Base-by-base conservation (phyloP, 495 filamentous ascomycete species). In the Entonaema liquescens region DNA sequence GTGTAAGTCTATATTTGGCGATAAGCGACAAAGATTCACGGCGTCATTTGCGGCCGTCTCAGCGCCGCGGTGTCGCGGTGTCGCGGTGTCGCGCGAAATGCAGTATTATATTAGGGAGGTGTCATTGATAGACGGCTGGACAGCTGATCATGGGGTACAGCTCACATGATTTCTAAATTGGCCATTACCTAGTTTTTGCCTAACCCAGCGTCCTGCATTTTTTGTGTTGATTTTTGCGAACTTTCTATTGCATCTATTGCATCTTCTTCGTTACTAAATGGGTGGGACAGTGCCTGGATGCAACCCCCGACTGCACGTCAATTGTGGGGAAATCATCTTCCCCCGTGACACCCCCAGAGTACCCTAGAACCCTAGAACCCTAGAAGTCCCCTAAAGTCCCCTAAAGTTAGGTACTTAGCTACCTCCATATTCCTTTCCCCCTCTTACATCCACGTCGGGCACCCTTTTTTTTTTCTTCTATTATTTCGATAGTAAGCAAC, bases 191-290 rank as follows among this genome's bases (percentile, higher is more conserved):
- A 53, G 55, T 65, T 49, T 65, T 73, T 69, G 70, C 70, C 70
- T 73, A 73, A 68, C 70, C 70, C 65, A 73, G 70, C 70, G 50
- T 3, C 61, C 42, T 68, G 70, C 70, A 73, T 61, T 28, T 35
- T 35, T 38, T 65, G 47, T 53, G 21, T 63, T 15, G 35, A 29
- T 15, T 25, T 56, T 50, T 56, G 21, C 58, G 65, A 59, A 64
- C 63, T 60, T 55, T 54, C 54, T 60, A 68, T 62, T 67, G 69
- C 69, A 72, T 54, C 54, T 60, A 68, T 62, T 67, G 69, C 69
- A 72, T 62, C 54, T 56, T 26, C 38, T 50, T n/a, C 25, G 1
- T 17, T 31, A 59, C 21, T 42, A 59, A 53, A 59, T 54, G 52
- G 52, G 62, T 67, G 62, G 68, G 50, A 71, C 62, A 65, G 68